Conservation (phyloP, 1,284 basidiomycete genomes). For the Sparassis latifolia region DNA sequence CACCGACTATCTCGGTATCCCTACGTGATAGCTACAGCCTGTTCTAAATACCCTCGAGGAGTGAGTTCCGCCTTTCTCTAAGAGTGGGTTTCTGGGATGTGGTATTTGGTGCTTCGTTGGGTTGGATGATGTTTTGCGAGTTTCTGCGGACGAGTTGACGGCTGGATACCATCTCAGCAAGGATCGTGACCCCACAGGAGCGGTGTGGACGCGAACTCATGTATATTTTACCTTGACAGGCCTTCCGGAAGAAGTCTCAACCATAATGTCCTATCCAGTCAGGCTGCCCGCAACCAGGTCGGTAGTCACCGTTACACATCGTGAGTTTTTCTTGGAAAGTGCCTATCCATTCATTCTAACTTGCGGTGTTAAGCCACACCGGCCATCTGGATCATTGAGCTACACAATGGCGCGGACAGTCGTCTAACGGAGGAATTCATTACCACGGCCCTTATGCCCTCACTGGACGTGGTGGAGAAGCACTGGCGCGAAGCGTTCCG, state of each 20-base stretch:
- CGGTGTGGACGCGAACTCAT: no score
- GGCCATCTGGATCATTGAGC: conserved; percentile 66
- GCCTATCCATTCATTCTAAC: background rate
- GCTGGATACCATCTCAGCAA: no score
- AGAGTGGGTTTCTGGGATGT: no score
- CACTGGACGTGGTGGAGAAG: conserved; percentile 71
- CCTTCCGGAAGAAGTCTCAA: background rate
- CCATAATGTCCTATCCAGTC: conserved; percentile 38
- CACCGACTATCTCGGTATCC: no score
- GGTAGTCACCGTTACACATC: conserved; percentile 57
- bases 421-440: conserved; percentile 61
- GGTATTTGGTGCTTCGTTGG: no score
- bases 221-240: background rate
- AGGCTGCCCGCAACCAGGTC: conserved; percentile 41
- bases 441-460: conserved; percentile 58
- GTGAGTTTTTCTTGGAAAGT: conserved; percentile 31
- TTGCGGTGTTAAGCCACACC: conserved; percentile 40
- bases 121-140: no score
- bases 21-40: no score
- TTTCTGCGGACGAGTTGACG: no score
- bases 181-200: no score
- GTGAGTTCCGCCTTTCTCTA: no score
- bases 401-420: conserved; percentile 74
- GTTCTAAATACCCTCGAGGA: no score
- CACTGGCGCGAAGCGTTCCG: conserved; percentile 66